Base-by-base conservation (phyloP, 2,329 filamentous ascomycete genomes). In the Fusarium miscanthi region DNA sequence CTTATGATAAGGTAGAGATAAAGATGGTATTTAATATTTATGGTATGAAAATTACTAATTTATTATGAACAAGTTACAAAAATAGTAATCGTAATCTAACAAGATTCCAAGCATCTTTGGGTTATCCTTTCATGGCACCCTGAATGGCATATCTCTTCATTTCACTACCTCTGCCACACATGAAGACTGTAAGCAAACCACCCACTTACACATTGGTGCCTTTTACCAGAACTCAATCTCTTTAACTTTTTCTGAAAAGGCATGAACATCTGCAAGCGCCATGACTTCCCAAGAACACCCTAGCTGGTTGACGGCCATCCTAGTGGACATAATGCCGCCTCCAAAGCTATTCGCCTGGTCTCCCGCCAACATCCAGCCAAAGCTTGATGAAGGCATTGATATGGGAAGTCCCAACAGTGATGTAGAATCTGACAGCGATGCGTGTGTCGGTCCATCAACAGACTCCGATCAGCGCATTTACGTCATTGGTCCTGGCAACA, bases 281-380 rank as follows among this genome's bases (percentile, higher is more conserved):
- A 66, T 66, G 63, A 3, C 51, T 3, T 23, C 59, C 0, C 43
- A 46, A 45, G 49, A 43, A 33, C 49, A 63, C 14, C 59, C 63
- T 30, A n/a, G 2, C 9, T 66, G 63, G 63, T 19, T 66, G 16
- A 30, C 38, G 9, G 43, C 43, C 17, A 5, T 63, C 19, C 25
- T 63, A 2, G 13, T 43, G 8, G 63, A 66, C 17, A 21, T 43
- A 23, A 63, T 5, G 6, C 23, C 17, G 3, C 25, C 59, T 25
- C 59, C 59, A 23, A 57, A 57, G 13, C 16, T 66, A 11, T 66
- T 57, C n/a, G 59, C 63, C 8, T 66, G 59, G 63, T 63, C 59
- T 11, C 37, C 31, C 16, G 43, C 42, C 33, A 66, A 66, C 10
- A 48, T 66, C 25, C 30, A 43, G 13, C 60, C 60, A 41, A 37